Base-by-base conservation (phyloP, 108 stramenopile genomes). In the Nitzschia sp. region DNA sequence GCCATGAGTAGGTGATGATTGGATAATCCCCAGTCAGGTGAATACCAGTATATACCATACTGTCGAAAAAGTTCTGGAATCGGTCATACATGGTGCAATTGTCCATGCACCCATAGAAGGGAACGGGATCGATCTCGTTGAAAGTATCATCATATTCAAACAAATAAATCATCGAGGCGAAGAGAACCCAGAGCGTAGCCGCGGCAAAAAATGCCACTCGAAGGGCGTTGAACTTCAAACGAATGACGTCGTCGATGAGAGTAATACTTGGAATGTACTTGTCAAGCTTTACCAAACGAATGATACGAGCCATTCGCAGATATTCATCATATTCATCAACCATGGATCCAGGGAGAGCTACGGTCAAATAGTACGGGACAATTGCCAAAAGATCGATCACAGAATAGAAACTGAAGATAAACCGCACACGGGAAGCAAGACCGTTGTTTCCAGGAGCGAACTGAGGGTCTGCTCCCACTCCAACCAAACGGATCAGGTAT, bases 181-280 rank as follows among this genome's bases (percentile, higher is more conserved):
- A 96, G 29, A 92, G 72, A 10, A 89, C 80, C 90, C 91, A 93
- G 20, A 94, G 77, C 10, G 90, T 85, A 11, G 81, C 54, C 0
- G 93, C 87, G 8, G 90, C 93, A 57, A 71, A 92, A 22, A 83
- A 71, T 9, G 92, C 79, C 1, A 93, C 86, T 26, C 67, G 68
- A 0, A 96, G 66, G 14, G 86, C 75, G 15, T 80, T 69, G 53
- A 65, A 64, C 70, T 94, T 94, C 22, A 92, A 70, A 6, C 95
- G 82, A 29, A 96, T 60, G 24, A 93, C 93, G 65, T 96, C 93
- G 55, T 96, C 95, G 41, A 96, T 83, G 21, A 96, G 70, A 42
- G 86, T 70, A 48, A 95, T 87, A 41, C 84, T 91, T 17, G 95
- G 95, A 50, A 91, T 67, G 50, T 94, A 95, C 73, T 94, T 94